Conservation (phyloP, 2,329 filamentous ascomycete genomes). For the Drechslerella dactyloides region DNA sequence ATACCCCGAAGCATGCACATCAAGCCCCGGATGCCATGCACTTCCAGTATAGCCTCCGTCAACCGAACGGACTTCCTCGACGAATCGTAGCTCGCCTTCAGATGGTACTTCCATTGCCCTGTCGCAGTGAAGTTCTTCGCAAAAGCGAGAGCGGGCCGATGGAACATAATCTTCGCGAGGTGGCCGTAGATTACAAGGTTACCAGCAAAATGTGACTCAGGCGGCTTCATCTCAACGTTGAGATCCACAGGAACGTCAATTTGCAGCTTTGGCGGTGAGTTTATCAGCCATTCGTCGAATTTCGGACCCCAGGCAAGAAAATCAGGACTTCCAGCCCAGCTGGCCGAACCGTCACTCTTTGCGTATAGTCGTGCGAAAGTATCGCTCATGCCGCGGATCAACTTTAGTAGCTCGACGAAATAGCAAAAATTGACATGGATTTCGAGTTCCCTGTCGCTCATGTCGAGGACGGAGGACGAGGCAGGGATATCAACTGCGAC, state of each 20-base stretch:
- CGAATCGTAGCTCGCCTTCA: constrained; percentile 82
- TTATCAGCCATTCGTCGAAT: constrained; percentile 76
- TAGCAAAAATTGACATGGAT: constrained; percentile 81
- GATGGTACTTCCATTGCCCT: constrained; percentile 83
- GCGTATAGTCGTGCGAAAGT: constrained; percentile 70
- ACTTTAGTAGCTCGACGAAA: constrained; percentile 76
- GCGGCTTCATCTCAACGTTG: constrained; percentile 78
- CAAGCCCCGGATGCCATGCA: constrained; percentile 78
- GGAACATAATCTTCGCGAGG: constrained; percentile 81
- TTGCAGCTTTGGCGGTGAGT: constrained; percentile 78
- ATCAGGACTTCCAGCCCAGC: constrained; percentile 85
- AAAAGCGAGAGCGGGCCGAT: constrained; percentile 81
- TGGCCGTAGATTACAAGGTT: constrained; percentile 91
- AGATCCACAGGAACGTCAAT: constrained; percentile 79
- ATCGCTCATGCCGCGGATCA: constrained; percentile 77
- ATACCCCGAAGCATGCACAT: constrained; percentile 92
- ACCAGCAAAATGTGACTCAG: constrained; percentile 77
- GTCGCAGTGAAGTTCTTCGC: constrained; percentile 74
- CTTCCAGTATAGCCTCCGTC: constrained; percentile 79
- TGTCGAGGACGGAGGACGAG: constrained; percentile 51
- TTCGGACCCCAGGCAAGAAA: constrained; percentile 79
- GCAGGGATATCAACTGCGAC: constrained; percentile 53
- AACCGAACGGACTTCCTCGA: constrained; percentile 84
- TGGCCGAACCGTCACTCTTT: constrained; percentile 63
- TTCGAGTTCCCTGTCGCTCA: constrained; percentile 54